Evolutionary conservation across 208 protist species (phyloP), one percentile per base, ranked within the genome.

Genomic region (Trypanosoma cruzi): DNA sequence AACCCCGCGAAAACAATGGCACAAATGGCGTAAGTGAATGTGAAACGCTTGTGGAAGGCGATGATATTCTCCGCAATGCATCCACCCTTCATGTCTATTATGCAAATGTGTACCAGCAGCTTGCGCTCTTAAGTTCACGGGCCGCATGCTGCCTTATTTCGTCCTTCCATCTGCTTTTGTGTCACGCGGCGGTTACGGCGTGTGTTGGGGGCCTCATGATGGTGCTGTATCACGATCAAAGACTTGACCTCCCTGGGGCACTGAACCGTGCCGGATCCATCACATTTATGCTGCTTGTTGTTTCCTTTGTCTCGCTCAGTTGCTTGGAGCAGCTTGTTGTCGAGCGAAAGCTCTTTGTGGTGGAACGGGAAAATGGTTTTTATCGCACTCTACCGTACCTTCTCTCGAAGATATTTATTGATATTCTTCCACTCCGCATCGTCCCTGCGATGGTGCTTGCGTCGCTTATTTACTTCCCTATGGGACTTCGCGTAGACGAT

Each of bases 401-500:
- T 22, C 68, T 98, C 32, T 89, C 88, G 20, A 98, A 96, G 72
- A 73, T 96, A n/a, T 22, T 95, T 1, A 85, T 96, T 20, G 94
- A 98, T 68, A 84, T 98, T 44, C 53, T 98, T 2, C 92, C 91
- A 28, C 75, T 98, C 29, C 88, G 91, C 50, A 68, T 97, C 20
- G 73, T 98, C 2, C 90, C 94, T 4, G 76, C 89, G 18, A 73
- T 92, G 55, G 87, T 96, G 48, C 81, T 98, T n/a, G 69, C 84
- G 40, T 81, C 82, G 22, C 78, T 97, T 52, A 96, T 96, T 53
- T 97, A 97, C 79, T 93, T 93, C 62, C 89, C 89, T 24, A 97
- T 97, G 90, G 90, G 93, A 48, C 86, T 96, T 53, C 93, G 93
- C 63, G 72, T 75, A 1, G 93, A 97, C 61, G 76, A 75, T 34